A percentile compares a stretch with the other conserved stretches of the same genome.
phyloP scores from a whole-genome alignment of 305 asterid genomes.

The Fraxinus baroniana region DNA sequence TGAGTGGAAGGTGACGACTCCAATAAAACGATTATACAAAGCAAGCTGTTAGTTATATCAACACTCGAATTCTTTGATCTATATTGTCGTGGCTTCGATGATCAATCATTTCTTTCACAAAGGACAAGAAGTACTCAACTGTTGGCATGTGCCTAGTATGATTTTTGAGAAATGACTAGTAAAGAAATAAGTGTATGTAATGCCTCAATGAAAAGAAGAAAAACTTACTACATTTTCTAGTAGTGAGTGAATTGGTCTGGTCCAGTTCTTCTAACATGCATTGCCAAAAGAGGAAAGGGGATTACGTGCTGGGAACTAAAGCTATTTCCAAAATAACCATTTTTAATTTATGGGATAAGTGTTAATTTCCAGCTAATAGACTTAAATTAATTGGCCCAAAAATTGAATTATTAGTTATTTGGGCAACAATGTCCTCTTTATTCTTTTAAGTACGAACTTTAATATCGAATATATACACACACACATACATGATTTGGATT shows the following conservation, averaged over 20 bases:
- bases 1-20: not conserved
- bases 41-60: not conserved
- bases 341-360: not conserved
- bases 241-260: not conserved
- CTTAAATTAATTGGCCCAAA: not conserved
- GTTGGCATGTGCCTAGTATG: not conserved
- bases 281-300: not conserved
- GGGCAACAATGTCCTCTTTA: too few species aligned
- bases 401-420: not conserved
- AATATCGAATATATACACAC: too few species aligned
- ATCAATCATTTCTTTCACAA: not conserved
- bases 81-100: not conserved
- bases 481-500: not conserved
- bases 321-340: not conserved
- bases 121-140: not conserved
- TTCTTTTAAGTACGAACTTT: too few species aligned
- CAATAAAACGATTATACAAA: not conserved
- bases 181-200: slow-evolving; percentile 14
- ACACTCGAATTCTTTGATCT: not conserved
- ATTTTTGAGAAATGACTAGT: slow-evolving; percentile 1
- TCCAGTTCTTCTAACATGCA: not conserved
- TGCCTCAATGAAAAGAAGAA: slow-evolving; percentile 22
- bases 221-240: not conserved
- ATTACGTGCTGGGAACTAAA: not conserved
- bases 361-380: not conserved